Conservation (phyloP, 768 basidiomycete genomes). For the Suillus plorans region DNA sequence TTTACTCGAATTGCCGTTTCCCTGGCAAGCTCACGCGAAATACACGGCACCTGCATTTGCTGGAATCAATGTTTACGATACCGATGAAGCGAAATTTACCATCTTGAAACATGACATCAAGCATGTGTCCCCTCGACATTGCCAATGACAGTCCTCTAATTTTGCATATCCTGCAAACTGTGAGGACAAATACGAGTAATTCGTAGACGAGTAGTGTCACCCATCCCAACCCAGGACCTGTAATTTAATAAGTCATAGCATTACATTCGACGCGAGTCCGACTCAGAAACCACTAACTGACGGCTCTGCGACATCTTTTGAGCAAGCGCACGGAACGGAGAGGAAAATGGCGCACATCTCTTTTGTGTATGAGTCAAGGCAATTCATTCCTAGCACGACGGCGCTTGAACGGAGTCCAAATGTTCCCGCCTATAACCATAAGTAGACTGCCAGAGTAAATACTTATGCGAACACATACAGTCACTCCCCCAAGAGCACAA, state of each 20-base stretch:
- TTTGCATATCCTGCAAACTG: conserved; percentile 44
- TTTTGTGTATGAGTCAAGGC: not conserved
- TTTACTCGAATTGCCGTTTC: not conserved
- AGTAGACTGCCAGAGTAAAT: not conserved
- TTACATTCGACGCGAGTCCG: not conserved
- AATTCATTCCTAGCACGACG: not conserved
- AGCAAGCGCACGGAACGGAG: not conserved
- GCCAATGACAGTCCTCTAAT: conserved; percentile 25
- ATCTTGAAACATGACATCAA: conserved; percentile 47
- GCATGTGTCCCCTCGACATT: conserved; percentile 32
- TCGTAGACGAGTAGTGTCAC: conserved; percentile 54
- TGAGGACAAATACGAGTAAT: conserved; percentile 44
- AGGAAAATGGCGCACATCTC: not conserved
- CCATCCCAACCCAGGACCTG: conserved; percentile 42
- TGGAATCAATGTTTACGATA: not conserved
- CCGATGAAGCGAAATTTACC: conserved; percentile 35
- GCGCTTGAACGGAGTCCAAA: not conserved
- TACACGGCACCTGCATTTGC: conserved; percentile 48
- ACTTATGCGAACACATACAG: conserved; percentile 33
- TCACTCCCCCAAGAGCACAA: conserved; percentile 28
- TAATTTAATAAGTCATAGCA: not conserved
- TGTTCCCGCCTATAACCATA: not conserved
- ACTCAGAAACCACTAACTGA: not conserved
- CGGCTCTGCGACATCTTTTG: not conserved
- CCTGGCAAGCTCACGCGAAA: conserved; percentile 44